phyloP scores from a whole-genome alignment of 1,139 yeast species.

The Yamadazyma mexicana region DNA sequence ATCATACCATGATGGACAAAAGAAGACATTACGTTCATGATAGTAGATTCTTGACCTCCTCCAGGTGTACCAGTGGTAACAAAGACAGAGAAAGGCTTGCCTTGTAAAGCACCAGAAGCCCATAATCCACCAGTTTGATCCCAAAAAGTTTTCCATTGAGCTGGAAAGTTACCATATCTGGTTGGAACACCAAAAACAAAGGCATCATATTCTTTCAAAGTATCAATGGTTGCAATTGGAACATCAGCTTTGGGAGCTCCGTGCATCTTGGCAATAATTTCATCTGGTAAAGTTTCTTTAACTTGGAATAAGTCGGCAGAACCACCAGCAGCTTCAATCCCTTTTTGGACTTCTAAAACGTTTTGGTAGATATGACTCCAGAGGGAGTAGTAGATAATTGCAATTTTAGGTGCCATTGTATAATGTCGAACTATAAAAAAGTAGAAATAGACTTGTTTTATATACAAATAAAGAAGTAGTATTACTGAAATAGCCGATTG shows the following conservation, averaged over 20 bases:
- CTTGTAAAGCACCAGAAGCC: slow-evolving; percentile 47
- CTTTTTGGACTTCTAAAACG: slow-evolving; percentile 46
- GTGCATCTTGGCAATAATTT: slow-evolving; percentile 38
- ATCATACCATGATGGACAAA: slow-evolving; percentile 53
- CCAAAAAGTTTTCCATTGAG: slow-evolving; percentile 46
- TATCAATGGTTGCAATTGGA: slow-evolving; percentile 35
- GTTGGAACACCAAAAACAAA: slow-evolving; percentile 53
- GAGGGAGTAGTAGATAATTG: slow-evolving; percentile 58
- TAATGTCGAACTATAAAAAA: no score
- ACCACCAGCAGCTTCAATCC: slow-evolving; percentile 40
- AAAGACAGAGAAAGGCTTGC: slow-evolving; percentile 50
- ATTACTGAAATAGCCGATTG: no score
- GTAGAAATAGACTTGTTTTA: no score
- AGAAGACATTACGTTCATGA: slow-evolving; percentile 33
- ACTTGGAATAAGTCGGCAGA: slow-evolving; percentile 46
- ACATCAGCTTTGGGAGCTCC: slow-evolving; percentile 33
- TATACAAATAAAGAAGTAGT: no score
- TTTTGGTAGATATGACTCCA: slow-evolving; percentile 61
- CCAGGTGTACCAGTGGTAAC: slow-evolving; percentile 47
- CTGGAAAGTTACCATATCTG: slow-evolving; percentile 48
- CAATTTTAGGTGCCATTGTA: slow-evolving; percentile 30
- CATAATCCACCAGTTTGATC: slow-evolving; percentile 50
- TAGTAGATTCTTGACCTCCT: slow-evolving; percentile 50
- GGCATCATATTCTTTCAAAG: slow-evolving; percentile 44
- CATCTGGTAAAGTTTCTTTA: slow-evolving; percentile 48